Evolutionary conservation across 176 grass and related monocot genomes (phyloP), one percentile per base, ranked within the genome.

Genomic region (Rhynchospora breviuscula): DNA sequence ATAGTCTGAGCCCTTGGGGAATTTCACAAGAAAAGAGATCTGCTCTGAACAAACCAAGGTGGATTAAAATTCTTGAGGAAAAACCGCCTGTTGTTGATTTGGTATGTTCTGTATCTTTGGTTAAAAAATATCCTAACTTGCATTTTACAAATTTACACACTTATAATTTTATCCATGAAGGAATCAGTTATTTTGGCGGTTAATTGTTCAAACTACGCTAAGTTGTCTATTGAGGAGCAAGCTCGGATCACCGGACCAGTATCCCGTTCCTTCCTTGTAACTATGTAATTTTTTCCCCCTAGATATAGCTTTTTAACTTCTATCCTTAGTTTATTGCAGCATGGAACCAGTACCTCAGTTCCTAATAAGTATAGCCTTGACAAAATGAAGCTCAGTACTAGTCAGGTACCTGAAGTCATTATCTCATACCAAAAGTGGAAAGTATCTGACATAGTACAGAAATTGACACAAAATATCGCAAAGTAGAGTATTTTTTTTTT

Each of bases 131-230:
- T 48, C 47, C 47, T 31, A 48, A 46, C 31, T 29, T 9, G 0
- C 4, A 40, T 67, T 40, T 40, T 82, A 17, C 71, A 5, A 77
- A 18, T 31, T 56, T 18, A 22, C 19, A 56, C 14, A 9, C 70
- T 64, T 3, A 67, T 88, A 80, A 79, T 74, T 64, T 76, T 26
- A 12, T 88, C 67, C 31, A 52, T 88, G 45, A 79, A 98, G 91
- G 91, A 86, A 80, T 79, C 79, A 12, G 86, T 91, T 86, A 18
- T 98, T 82, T 90, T 95, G 88, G 93, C 91, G 22, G 89, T 98
- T 85, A 98, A 95, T 70, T 98, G 95, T 85, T 89, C 95, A 84
- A 89, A 86, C 85, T 81, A 80, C 23, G 87, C 91, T 86, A 91
- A 83, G 58, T 15, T 82, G 45, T 78, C 86, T 49, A 46, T 91